Conservation (phyloP, 352 stramenopile species). For the Pythium aristosporum region DNA sequence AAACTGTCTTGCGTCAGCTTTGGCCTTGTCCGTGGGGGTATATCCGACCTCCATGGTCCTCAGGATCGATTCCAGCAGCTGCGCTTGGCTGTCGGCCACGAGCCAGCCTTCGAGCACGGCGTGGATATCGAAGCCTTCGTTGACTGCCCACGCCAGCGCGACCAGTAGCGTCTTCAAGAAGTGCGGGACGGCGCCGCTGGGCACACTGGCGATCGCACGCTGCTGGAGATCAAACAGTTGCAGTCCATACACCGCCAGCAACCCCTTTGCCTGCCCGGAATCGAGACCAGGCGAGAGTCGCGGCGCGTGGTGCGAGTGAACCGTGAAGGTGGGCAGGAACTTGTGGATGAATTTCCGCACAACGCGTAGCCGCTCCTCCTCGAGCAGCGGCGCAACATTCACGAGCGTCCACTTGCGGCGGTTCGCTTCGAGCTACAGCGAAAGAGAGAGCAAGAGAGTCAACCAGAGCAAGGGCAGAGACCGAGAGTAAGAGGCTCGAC, state of each 20-base stretch:
- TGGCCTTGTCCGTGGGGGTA: conserved; percentile 38
- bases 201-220: conserved; percentile 61
- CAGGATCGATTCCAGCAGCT: conserved; percentile 64
- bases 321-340: conserved; percentile 19
- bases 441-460: not conserved
- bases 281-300: not conserved
- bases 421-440: conserved; percentile 59
- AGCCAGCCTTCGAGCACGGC: conserved; percentile 66
- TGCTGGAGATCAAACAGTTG: conserved; percentile 82
- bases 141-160: conserved; percentile 58
- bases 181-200: conserved; percentile 46
- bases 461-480: not conserved
- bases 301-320: not conserved
- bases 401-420: conserved; percentile 76
- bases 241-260: conserved; percentile 27
- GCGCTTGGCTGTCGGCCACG: conserved; percentile 41
- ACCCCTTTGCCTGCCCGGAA: not conserved
- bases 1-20: conserved; percentile 62
- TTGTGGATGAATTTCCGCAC: conserved; percentile 67
- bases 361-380: conserved; percentile 60
- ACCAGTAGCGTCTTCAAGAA: conserved; percentile 72
- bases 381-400: conserved; percentile 48
- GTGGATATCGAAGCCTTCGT: conserved; percentile 78
- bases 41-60: conserved; percentile 71
- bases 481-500: conserved; percentile 15